A percentile compares a stretch with the other conserved stretches of the same genome.
Evolutionary conservation across 768 basidiomycete species (phyloP).

Genomic region (Pulveroboletus ravenelii): DNA sequence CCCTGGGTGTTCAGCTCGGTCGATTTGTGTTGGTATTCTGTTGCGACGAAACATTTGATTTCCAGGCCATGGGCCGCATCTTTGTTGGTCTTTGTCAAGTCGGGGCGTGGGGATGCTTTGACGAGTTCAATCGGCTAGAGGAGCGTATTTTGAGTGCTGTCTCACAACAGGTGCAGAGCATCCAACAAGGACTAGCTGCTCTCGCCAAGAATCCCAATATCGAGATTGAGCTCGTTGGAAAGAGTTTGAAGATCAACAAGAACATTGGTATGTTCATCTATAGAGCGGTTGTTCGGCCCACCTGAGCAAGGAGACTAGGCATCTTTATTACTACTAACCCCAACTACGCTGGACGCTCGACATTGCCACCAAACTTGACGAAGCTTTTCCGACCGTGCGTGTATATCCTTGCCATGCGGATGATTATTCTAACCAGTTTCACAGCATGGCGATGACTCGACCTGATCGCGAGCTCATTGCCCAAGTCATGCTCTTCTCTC

Average conservation of each 20-base stretch:
- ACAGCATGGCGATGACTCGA: slow-evolving; percentile 97
- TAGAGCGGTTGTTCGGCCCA: not conserved
- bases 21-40: slow-evolving; percentile 99
- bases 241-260: slow-evolving; percentile 86
- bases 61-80: slow-evolving; percentile 99
- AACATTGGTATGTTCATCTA: slow-evolving; percentile 65
- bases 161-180: slow-evolving; percentile 97
- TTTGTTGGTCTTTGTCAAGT: slow-evolving; percentile 99
- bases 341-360: slow-evolving; percentile 96
- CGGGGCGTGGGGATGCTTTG: slow-evolving; percentile 98
- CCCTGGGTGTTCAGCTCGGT: slow-evolving; percentile 93
- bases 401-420: not conserved
- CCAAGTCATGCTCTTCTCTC: slow-evolving; percentile 99
- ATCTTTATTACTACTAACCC: slow-evolving; percentile 99
- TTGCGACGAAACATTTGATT: slow-evolving; percentile 99
- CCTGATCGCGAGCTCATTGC: slow-evolving; percentile 98
- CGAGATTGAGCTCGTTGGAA: slow-evolving; percentile 95
- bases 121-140: slow-evolving; percentile 97
- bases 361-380: slow-evolving; percentile 80
- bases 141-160: slow-evolving; percentile 97
- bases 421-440: slow-evolving; percentile 8
- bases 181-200: slow-evolving; percentile 90
- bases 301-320: slow-evolving; percentile 40
- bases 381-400: slow-evolving; percentile 91
- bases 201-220: slow-evolving; percentile 77